Evolutionary conservation across 352 stramenopile genomes (phyloP).

Genomic region (Globisporangium heterothallicum): DNA sequence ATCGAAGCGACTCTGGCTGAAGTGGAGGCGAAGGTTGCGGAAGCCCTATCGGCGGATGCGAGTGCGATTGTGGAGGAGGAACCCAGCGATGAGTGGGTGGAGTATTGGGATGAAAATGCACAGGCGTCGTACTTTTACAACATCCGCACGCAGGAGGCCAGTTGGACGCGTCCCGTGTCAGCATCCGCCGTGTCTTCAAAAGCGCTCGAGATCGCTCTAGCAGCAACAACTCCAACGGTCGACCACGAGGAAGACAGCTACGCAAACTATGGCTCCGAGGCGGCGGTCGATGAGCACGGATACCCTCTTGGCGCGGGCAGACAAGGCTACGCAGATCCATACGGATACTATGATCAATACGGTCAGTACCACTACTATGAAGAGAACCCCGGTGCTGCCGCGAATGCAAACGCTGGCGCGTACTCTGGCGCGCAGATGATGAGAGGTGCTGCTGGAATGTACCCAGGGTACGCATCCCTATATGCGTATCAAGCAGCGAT

Average conservation of each 20-base stretch:
- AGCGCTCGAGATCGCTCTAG: constrained; percentile 28
- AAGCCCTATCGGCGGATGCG: constrained; percentile 22
- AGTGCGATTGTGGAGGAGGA: constrained; percentile 4
- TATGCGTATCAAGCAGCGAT: constrained; percentile 65
- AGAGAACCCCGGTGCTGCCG: constrained; percentile 15
- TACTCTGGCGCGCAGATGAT: constrained; percentile 20
- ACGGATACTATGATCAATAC: constrained; percentile 77
- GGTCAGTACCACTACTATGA: constrained; percentile 85
- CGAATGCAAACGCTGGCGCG: constrained; percentile 4
- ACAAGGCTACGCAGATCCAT: constrained; percentile 60
- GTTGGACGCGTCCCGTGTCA: constrained; percentile 65
- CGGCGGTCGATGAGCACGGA: constrained; percentile 11
- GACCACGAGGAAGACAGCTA: constrained; percentile 42
- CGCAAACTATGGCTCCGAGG: constrained; percentile 9
- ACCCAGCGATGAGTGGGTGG: constrained; percentile 60
- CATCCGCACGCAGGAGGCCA: constrained; percentile 81
- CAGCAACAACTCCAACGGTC: constrained; percentile 21
- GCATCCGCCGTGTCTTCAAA: constrained; percentile 24
- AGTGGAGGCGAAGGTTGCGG: constrained; percentile 47
- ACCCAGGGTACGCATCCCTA: constrained; percentile 44
- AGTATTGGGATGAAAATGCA: constrained; percentile 88
- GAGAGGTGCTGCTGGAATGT: constrained; percentile 27
- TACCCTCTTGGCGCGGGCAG: constrained; percentile 1
- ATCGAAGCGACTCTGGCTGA: constrained; percentile 56
- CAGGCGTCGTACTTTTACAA: constrained; percentile 89